Percentiles rank a stretch among this genome's conserved stretches.
These are phyloP conservation scores for Lasiosphaeriaceae sp. DNA, from an alignment of 495 filamentous ascomycete species.

Conservation along the genomic window DNA sequence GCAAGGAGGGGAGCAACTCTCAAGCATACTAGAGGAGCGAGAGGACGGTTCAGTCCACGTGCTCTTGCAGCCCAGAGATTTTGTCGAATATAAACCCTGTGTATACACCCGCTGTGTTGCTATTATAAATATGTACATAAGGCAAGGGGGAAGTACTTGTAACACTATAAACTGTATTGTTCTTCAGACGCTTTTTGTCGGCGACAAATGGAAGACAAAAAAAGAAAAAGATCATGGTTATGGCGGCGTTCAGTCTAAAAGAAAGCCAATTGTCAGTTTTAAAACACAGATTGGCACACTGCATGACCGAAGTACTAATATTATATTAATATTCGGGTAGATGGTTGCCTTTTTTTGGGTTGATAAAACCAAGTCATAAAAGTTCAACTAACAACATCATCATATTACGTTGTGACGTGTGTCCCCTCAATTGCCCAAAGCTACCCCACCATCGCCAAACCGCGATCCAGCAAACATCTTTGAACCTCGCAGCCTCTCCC, in stretches of 20 bases:
- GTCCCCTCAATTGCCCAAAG: background rate
- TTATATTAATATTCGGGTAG: too few species aligned
- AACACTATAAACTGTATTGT: constrained; percentile 8
- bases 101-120: background rate
- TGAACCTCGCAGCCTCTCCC: background rate
- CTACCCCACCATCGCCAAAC: constrained; percentile 6
- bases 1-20: constrained; percentile 6
- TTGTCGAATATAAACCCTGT: background rate
- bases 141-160: constrained; percentile 2
- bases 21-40: background rate
- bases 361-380: too few species aligned
- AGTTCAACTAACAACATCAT: too few species aligned
- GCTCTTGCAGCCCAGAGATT: too few species aligned
- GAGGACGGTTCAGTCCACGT: too few species aligned
- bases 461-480: background rate
- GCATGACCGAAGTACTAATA: too few species aligned
- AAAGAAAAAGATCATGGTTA: too few species aligned
- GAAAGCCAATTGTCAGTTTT: background rate
- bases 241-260: background rate
- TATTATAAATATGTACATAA: background rate
- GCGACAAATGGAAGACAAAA: too few species aligned
- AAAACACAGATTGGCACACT: too few species aligned
- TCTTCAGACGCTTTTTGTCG: background rate
- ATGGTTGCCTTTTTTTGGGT: too few species aligned
- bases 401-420: too few species aligned